Evolutionary conservation across 164 flowering plant genomes (phyloP).

Genomic region (Stephania yunnanensis): DNA sequence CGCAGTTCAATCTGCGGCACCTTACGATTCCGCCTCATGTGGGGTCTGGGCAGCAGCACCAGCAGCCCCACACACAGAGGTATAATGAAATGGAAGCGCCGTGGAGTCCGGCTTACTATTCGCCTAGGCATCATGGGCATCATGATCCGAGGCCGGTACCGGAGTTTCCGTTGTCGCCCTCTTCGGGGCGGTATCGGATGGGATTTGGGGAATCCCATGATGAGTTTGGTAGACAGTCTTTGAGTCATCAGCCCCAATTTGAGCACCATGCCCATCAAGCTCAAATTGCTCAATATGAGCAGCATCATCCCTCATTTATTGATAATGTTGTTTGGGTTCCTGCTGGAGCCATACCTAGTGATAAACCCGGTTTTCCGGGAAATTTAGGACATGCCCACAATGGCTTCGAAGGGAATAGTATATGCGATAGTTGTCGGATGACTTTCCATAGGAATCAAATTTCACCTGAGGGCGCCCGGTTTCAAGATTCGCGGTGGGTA

Average conservation of each 20-base stretch:
- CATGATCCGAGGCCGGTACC: conserved; percentile 45
- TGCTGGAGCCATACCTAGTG: conserved; percentile 26
- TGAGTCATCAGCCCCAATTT: conserved; percentile 33
- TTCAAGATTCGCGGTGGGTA: conserved; percentile 32
- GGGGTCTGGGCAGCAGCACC: conserved; percentile 48
- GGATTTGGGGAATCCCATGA: conserved; percentile 45
- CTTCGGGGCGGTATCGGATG: conserved; percentile 47
- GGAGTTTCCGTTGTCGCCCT: conserved; percentile 74
- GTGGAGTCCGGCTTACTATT: conserved; percentile 90
- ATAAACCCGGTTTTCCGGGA: conserved; percentile 10
- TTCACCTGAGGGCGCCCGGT: conserved; percentile 16
- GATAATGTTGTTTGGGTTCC: conserved; percentile 70
- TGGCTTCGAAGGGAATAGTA: conserved; percentile 48
- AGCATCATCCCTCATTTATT: conserved; percentile 43
- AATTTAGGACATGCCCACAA: conserved; percentile 13
- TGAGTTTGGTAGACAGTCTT: conserved; percentile 41
- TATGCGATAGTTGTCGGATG: conserved; percentile 56
- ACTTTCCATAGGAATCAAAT: conserved; percentile 50
- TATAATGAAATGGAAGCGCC: conserved; percentile 69
- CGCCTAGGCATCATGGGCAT: conserved; percentile 67
- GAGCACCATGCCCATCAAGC: conserved; percentile 38
- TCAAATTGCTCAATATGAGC: conserved; percentile 22
- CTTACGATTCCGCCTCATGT: conserved; percentile 45
- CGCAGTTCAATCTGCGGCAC: conserved; percentile 45
- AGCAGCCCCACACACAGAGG: conserved; percentile 46